phyloP scores from a whole-genome alignment of 2,329 filamentous ascomycete species.

The Pseudogymnoascus sp. region DNA sequence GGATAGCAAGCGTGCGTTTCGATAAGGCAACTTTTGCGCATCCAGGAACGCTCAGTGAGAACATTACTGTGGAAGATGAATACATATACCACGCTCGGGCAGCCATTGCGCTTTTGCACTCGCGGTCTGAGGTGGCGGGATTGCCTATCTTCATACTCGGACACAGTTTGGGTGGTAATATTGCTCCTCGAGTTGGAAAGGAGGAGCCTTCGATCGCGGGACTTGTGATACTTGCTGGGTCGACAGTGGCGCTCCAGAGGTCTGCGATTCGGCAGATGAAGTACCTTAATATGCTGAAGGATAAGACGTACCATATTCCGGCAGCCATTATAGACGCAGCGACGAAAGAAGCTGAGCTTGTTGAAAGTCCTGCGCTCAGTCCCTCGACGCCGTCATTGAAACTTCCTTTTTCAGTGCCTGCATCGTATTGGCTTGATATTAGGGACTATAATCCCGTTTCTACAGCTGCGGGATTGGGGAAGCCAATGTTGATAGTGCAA shows the following conservation, averaged over 20 bases:
- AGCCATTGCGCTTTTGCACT: background rate
- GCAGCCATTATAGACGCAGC: background rate
- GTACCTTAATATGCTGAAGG: background rate
- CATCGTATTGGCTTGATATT: slow-evolving; percentile 1
- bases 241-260: background rate
- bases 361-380: background rate
- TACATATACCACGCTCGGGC: background rate
- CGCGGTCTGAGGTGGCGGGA: background rate
- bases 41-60: background rate
- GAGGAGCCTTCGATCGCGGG: background rate
- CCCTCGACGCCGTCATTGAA: background rate
- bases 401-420: background rate
- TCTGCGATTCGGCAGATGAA: background rate
- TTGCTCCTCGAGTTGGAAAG: background rate
- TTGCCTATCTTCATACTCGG: background rate
- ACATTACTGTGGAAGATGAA: background rate
- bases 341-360: background rate
- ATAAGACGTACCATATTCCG: background rate
- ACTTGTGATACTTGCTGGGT: background rate
- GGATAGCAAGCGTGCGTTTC: background rate
- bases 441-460: background rate
- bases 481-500: background rate
- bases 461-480: background rate
- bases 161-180: background rate
- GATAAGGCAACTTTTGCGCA: background rate